phyloP scores from a whole-genome alignment of 2,329 filamentous ascomycete genomes.

The Elsinoe arachidis region DNA sequence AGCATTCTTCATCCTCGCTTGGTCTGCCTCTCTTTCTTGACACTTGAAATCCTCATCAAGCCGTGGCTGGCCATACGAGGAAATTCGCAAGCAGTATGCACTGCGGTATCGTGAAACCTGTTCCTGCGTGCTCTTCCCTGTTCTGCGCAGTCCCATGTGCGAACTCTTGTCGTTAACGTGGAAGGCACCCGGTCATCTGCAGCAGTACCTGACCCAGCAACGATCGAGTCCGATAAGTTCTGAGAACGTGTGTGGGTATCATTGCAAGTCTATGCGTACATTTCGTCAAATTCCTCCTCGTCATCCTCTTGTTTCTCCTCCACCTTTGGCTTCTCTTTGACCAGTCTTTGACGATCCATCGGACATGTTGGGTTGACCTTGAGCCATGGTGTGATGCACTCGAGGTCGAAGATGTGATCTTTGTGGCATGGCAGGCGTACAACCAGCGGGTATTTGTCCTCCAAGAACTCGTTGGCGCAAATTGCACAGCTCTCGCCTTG shows the following conservation, averaged over 20 bases:
- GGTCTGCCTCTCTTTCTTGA: not conserved
- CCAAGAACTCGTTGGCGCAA: slow-evolving; percentile 52
- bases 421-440: slow-evolving; percentile 54
- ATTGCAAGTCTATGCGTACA: slow-evolving; percentile 35
- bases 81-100: too few relatives aligned
- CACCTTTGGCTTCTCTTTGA: slow-evolving; percentile 32
- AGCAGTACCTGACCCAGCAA: not conserved
- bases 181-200: not conserved
- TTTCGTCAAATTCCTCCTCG: slow-evolving; percentile 44
- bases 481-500: slow-evolving; percentile 49
- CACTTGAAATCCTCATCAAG: not conserved
- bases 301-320: slow-evolving; percentile 40
- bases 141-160: not conserved
- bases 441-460: slow-evolving; percentile 55
- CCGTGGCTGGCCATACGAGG: not conserved
- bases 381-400: slow-evolving; percentile 57
- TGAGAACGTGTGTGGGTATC: not conserved
- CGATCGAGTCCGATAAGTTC: too few relatives aligned
- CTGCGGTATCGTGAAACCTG: too few relatives aligned
- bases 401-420: slow-evolving; percentile 55
- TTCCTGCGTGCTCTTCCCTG: too few relatives aligned
- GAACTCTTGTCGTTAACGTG: not conserved
- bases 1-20: not conserved
- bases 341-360: slow-evolving; percentile 50
- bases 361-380: slow-evolving; percentile 57